Conservation (phyloP, 2,329 filamentous ascomycete genomes). For the Talaromyces sp. region DNA sequence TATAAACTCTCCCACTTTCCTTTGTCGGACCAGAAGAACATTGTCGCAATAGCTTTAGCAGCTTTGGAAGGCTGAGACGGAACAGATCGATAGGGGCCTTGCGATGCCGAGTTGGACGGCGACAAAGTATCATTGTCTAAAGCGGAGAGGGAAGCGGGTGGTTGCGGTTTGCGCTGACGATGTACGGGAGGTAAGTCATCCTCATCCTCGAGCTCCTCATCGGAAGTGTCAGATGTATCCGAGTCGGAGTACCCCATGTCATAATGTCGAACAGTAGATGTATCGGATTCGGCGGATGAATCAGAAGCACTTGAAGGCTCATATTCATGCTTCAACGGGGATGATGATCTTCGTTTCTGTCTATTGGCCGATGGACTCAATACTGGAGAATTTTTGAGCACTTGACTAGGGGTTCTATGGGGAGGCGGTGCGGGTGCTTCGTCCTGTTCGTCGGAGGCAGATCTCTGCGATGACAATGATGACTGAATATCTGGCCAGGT, state of each 20-base stretch:
- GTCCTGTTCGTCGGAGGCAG: conserved; percentile 30
- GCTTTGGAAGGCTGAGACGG: conserved; percentile 48
- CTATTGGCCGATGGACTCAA: conserved; percentile 50
- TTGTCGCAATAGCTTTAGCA: conserved; percentile 57
- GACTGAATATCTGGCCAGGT: conserved; percentile 31
- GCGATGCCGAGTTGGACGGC: conserved; percentile 79
- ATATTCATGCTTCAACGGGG: conserved; percentile 95
- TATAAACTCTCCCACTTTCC: conserved; percentile 62
- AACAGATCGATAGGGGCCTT: conserved; percentile 63
- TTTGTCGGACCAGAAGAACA: conserved; percentile 64
- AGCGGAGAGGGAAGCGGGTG: conserved; percentile 35
- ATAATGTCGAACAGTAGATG: conserved; percentile 56
- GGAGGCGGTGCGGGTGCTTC: conserved; percentile 47
- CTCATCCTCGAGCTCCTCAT: conserved; percentile 54
- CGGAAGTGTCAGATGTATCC: conserved; percentile 51
- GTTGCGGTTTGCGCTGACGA: conserved; percentile 40
- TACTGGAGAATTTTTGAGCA: conserved; percentile 45
- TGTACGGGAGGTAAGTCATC: conserved; percentile 37
- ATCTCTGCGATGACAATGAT: conserved; percentile 18
- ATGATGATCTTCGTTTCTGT: conserved; percentile 73
- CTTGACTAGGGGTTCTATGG: conserved; percentile 54
- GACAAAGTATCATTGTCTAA: conserved; percentile 63
- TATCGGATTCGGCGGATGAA: conserved; percentile 57
- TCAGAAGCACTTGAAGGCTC: conserved; percentile 75
- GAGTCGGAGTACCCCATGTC: conserved; percentile 49